Evolutionary conservation across 208 protist genomes (phyloP), one percentile per base, ranked within the genome.

Genomic region (Leishmania tropica): DNA sequence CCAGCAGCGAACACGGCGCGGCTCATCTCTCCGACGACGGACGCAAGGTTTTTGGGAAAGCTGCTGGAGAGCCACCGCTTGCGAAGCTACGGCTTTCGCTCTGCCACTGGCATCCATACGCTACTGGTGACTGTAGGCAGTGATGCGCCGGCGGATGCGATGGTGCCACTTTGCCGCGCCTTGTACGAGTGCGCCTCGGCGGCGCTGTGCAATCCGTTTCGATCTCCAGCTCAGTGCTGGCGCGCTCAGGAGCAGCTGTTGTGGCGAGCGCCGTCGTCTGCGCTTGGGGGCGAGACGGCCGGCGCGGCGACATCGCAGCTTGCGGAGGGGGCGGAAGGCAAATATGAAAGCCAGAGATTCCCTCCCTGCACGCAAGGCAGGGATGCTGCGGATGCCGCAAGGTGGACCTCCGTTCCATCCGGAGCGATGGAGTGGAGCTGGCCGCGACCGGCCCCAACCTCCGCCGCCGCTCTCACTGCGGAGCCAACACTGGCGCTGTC

Each of bases 171-270:
- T 8, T 95, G 92, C 83, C 90, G 94, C 21, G 75, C 92, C 35
- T 80, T 95, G 1, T 96, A 96, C 85, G 94, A 97, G 83, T 87
- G 79, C 47, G 89, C 93, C 28, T 94, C 92, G 3, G 83, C 84
- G 0, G 87, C 89, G 2, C 72, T 97, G 70, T 96, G 94, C 85
- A 96, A 96, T 74, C 94, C 94, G 17, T 95, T 97, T 76, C 88
- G 85, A 58, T 88, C 88, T 24, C 85, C 88, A 17, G 40, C 68
- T 40, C 86, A 89, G 70, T 83, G 81, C 71, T 89, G 82, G 75
- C 80, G 86, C 45, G 88, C 86, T 45, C 90, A 90, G 75, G 78
- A 89, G 42, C 70, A 84, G 70, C 76, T 94, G 75, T 82, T 93
- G 31, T 73, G 53, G 58, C 65, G 65, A 21, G 77, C 67, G n/a